These are phyloP conservation scores for Sarcodon aspratus DNA, from an alignment of 768 basidiomycete genomes.

Conservation along the genomic window DNA sequence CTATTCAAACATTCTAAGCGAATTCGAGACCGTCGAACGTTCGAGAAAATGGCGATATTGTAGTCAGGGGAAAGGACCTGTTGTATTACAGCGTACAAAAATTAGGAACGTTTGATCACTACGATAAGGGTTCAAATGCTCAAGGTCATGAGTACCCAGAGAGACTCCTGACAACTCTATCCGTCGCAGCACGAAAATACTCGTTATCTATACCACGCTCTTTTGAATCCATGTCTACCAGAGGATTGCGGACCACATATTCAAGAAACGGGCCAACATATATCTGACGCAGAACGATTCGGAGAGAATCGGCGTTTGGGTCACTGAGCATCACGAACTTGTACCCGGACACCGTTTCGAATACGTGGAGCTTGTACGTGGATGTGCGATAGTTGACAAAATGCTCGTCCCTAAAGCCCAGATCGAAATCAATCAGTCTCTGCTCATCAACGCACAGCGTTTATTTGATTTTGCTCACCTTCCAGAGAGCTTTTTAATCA, in stretches of 20 bases:
- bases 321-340: conserved; percentile 94
- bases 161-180: conserved; percentile 59
- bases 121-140: no score
- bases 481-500: conserved; percentile 90
- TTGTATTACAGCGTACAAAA: no score
- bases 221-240: conserved; percentile 73
- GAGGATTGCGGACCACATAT: conserved; percentile 87
- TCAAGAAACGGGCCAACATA: conserved; percentile 92
- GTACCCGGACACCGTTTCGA: conserved; percentile 85
- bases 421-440: not conserved
- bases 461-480: conserved; percentile 33
- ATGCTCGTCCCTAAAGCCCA: conserved; percentile 65
- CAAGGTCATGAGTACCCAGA: conserved; percentile 9
- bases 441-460: not conserved
- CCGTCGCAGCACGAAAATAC: conserved; percentile 72
- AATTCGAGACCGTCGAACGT: no score
- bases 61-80: no score
- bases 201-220: conserved; percentile 89
- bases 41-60: no score
- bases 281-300: conserved; percentile 75
- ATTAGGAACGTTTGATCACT: no score
- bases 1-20: no score
- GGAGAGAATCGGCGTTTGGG: conserved; percentile 71
- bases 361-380: conserved; percentile 86
- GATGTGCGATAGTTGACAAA: conserved; percentile 89